Evolutionary conservation across 495 filamentous ascomycete species (phyloP).

Genomic region (Geoglossum glabrum): DNA sequence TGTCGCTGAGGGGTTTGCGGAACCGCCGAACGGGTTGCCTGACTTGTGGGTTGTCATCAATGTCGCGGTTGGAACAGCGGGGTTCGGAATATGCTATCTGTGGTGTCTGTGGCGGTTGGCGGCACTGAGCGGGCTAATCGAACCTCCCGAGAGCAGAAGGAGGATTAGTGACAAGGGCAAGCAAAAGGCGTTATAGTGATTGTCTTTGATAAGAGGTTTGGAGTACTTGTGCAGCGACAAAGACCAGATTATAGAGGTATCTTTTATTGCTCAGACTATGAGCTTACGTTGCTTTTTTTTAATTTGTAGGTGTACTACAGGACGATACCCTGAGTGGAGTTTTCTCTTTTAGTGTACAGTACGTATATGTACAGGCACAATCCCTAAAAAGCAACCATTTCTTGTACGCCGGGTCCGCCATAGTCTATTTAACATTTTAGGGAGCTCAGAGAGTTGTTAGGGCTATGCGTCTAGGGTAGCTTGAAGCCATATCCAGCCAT

Average conservation of each 20-base stretch:
- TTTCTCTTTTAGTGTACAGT: background rate
- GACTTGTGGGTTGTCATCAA: conserved; percentile 90
- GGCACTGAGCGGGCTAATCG: conserved; percentile 26
- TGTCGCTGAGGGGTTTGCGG: conserved; percentile 42
- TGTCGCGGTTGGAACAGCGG: conserved; percentile 62
- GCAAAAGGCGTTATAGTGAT: background rate
- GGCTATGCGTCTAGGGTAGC: conserved; percentile 4
- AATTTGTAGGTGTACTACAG: background rate
- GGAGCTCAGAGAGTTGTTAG: background rate
- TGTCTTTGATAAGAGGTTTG: background rate
- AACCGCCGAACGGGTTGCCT: conserved; percentile 53
- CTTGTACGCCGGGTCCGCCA: background rate
- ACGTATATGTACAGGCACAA: background rate
- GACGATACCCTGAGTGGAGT: background rate
- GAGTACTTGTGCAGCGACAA: background rate
- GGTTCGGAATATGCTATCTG: conserved; percentile 69
- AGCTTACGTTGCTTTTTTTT: background rate
- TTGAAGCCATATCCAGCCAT: conserved; percentile 92
- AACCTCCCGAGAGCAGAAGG: background rate
- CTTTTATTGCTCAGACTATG: too few relatives aligned
- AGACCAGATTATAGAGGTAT: too few relatives aligned
- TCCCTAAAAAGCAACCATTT: background rate
- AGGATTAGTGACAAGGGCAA: background rate
- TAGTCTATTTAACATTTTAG: background rate
- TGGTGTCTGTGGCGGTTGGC: conserved; percentile 69